These are phyloP conservation scores for Teunomyces aglyptinius DNA, from an alignment of 805 yeast genomes.

Conservation along the genomic window DNA sequence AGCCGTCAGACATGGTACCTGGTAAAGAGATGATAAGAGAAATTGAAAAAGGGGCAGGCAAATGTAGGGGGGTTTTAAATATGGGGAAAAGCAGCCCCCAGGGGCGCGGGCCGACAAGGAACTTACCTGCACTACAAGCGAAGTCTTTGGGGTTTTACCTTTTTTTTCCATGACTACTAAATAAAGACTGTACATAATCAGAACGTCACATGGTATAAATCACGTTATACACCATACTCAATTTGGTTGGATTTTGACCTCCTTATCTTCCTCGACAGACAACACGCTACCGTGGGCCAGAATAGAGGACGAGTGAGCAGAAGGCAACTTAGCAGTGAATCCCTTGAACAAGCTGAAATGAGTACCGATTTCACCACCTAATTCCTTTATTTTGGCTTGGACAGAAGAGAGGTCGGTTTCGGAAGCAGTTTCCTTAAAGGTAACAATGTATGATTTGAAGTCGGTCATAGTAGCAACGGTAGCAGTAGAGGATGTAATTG, in stretches of 20 bases:
- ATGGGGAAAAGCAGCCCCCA: conserved; percentile 6
- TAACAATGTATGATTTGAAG: conserved; percentile 39
- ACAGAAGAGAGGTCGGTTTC: conserved; percentile 39
- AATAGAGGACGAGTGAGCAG: conserved; percentile 47
- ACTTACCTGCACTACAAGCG: not conserved
- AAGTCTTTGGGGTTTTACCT: too few relatives aligned
- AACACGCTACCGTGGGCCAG: conserved; percentile 51
- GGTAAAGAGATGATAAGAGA: not conserved
- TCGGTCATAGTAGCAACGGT: conserved; percentile 21
- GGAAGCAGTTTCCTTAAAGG: conserved; percentile 45
- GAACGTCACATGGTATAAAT: not conserved
- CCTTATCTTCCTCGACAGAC: conserved; percentile 65
- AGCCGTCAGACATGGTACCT: conserved; percentile 5
- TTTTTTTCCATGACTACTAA: too few relatives aligned
- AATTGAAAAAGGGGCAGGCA: not conserved
- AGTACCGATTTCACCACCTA: conserved; percentile 62
- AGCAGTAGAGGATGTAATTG: not conserved
- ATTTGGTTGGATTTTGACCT: conserved; percentile 46
- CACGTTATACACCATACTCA: not conserved
- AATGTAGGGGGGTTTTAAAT: conserved; percentile 1
- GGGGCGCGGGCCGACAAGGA: not conserved
- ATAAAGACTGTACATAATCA: not conserved
- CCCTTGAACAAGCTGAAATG: conserved; percentile 69
- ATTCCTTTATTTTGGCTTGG: conserved; percentile 46
- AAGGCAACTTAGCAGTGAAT: conserved; percentile 58